A percentile compares a stretch with the other conserved stretches of the same genome.
Conservation (phyloP, 352 stramenopile genomes). For the Phytopythium vexans region DNA sequence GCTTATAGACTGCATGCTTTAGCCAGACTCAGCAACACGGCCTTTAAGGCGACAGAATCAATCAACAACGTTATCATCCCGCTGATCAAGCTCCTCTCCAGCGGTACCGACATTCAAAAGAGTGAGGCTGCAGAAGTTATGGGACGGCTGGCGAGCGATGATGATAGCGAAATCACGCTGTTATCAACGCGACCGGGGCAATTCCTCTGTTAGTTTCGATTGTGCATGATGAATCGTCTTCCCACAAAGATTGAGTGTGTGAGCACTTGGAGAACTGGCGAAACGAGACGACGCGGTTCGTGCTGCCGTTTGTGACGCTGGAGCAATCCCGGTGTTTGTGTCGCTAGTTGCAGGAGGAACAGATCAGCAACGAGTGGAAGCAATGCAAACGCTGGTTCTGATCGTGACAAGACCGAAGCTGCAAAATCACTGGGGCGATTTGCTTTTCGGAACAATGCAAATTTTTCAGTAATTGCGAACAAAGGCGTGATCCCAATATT, state of each 20-base stretch:
- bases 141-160: background rate
- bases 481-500: too few relatives aligned
- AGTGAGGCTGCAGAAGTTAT: background rate
- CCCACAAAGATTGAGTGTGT: background rate
- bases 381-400: background rate
- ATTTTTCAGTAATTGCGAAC: too few relatives aligned
- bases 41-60: too few relatives aligned
- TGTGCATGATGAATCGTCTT: background rate
- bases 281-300: background rate
- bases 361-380: background rate
- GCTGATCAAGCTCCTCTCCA: background rate
- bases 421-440: too few relatives aligned
- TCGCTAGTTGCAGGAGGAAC: background rate
- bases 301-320: background rate
- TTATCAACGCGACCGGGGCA: background rate
- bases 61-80: background rate
- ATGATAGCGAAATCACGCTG: background rate
- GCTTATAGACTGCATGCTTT: background rate
- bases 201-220: background rate
- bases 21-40: background rate
- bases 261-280: background rate
- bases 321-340: constrained; percentile 1
- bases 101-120: background rate
- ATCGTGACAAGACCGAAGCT: too few relatives aligned
- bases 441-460: too few relatives aligned